Evolutionary conservation across 352 stramenopile genomes (phyloP).

Genomic region (Pelagophyceae sp.): DNA sequence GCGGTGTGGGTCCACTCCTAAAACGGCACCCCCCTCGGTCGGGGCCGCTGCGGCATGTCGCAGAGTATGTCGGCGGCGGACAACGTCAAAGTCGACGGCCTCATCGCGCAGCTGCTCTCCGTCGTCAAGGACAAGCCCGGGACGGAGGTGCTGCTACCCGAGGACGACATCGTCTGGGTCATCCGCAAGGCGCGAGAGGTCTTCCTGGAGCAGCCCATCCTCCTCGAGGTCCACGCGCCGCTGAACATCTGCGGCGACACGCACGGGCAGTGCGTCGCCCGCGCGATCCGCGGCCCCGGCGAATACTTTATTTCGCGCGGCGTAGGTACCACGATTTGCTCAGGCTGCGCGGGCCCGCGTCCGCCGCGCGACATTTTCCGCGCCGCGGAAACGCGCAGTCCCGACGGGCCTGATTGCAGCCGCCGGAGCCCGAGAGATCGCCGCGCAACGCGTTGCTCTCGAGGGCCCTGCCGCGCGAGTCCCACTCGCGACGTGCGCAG

Average conservation of each 20-base stretch:
- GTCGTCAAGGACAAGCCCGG: conserved; percentile 26
- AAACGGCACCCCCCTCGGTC: no score
- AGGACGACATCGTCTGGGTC: conserved; percentile 29
- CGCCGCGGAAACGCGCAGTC: no score
- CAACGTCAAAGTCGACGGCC: conserved; percentile 15
- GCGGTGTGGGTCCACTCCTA: no score
- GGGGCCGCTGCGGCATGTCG: not conserved
- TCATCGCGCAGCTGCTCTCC: conserved; percentile 26
- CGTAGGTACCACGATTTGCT: conserved; percentile 64
- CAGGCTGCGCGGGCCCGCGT: conserved; percentile 40
- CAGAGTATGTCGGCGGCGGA: not conserved
- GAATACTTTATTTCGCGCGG: not conserved
- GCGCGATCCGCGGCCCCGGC: not conserved
- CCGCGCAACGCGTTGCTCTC: not conserved
- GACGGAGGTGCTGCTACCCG: conserved; percentile 31
- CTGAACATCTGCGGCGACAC: conserved; percentile 87
- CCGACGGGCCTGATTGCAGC: no score
- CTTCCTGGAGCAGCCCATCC: conserved; percentile 75
- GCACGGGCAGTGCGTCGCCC: conserved; percentile 51
- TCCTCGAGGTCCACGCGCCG: conserved; percentile 79
- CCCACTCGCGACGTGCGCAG: not conserved
- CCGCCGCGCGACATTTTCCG: no score
- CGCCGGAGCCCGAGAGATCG: no score
- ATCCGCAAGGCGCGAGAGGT: conserved; percentile 35
- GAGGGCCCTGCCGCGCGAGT: no score